Base-by-base conservation (phyloP, 495 filamentous ascomycete species). In the Penicilliopsis zonata region DNA sequence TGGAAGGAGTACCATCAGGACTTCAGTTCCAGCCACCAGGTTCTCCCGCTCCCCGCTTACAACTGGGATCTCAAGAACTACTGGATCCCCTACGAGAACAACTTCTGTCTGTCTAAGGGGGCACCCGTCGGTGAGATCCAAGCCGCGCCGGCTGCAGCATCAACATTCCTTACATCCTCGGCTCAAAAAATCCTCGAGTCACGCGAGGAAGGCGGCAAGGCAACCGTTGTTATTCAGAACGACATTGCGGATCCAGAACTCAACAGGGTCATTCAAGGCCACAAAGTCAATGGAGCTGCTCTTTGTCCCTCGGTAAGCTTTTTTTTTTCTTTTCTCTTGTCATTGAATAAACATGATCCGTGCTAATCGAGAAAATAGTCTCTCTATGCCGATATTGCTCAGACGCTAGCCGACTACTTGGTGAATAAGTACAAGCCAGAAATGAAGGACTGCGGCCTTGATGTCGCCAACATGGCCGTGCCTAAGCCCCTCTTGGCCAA, bases 1-100 rank as follows among this genome's bases (percentile, higher is more conserved):
- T 94, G 82, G 79, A 75, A 73, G 38, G 82, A 86, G 49, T 85
- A 76, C 46, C 82, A 87, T 55, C 67, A 71, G 14, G 78, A 83
- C 47, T 88, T 83, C 46, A 51, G 52, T 27, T 41, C 60, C 6
- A 68, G 60, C 12, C 72, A 74, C 23, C 63, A 70, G 19, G 64
- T 86, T 9, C 54, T 90, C 1, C 56, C 70, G 10, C 67, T 90
- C 2, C 85, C 85, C 12, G 54, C 70, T 3, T 93, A 93, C 46
- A 71, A 69, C 7, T 93, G 78, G 59, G 80, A 90, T 36, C 54
- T 76, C 19, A 87, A 86, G 63, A 76, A 80, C 42, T 85, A 86
- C 53, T 90, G 85, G 85, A 70, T 87, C 13, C 65, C 76, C 9
- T 87, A 87, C 51, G 65, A 62, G 9, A 75, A 80, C 36, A 59